A percentile compares a stretch with the other conserved stretches of the same genome.
Conservation (phyloP, 768 basidiomycete species). For the Galerina sulciceps region DNA sequence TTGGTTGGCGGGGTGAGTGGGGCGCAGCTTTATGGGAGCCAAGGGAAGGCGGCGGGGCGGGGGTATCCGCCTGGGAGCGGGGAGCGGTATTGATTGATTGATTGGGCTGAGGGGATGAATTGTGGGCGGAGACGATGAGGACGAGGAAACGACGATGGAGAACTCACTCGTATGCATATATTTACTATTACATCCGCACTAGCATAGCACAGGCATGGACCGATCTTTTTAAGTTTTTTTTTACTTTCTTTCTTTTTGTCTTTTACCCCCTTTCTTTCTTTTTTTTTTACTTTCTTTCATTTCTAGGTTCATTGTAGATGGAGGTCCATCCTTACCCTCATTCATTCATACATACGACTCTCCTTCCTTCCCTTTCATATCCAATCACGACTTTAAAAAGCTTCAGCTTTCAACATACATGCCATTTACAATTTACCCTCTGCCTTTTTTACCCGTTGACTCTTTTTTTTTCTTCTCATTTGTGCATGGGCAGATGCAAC, state of each 20-base stretch:
- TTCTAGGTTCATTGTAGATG: background rate
- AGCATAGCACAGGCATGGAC: constrained; percentile 12
- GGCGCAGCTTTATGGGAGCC: constrained; percentile 19
- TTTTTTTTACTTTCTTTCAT: background rate
- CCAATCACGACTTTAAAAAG: too few species aligned
- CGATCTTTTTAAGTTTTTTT: background rate
- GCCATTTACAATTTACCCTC: too few species aligned
- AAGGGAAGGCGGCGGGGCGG: constrained; percentile 11
- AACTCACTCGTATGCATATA: constrained; percentile 4
- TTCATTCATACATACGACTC: too few species aligned
- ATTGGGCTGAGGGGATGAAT: background rate
- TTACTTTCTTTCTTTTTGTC: background rate
- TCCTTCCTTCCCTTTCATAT: too few species aligned
- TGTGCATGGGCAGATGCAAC: too few species aligned
- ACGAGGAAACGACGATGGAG: background rate
- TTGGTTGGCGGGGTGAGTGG: constrained; percentile 26
- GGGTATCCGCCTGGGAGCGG: constrained; percentile 23
- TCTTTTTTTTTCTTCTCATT: too few species aligned
- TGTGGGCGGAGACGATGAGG: background rate
- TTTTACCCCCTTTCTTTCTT: background rate
- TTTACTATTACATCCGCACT: constrained; percentile 9
- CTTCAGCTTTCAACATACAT: too few species aligned
- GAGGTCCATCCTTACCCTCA: too few species aligned
- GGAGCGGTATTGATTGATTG: constrained; percentile 19
- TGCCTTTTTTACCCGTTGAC: too few species aligned